Conservation (phyloP, 2,329 filamentous ascomycete species). For the Curvularia hawaiiensis region DNA sequence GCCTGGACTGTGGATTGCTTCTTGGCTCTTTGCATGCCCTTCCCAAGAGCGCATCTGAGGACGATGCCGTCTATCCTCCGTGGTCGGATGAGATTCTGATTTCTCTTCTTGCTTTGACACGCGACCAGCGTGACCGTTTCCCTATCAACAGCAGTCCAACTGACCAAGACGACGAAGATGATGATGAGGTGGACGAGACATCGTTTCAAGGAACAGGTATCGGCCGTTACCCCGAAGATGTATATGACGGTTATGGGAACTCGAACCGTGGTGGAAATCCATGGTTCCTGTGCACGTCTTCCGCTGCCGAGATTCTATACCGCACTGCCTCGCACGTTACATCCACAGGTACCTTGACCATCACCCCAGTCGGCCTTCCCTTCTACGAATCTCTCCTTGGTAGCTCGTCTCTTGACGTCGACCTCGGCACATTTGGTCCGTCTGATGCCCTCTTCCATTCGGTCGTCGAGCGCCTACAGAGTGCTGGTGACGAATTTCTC, state of each 20-base stretch:
- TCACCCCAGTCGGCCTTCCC: conserved; percentile 37
- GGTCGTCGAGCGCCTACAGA: conserved; percentile 39
- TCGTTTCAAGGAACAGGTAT: conserved; percentile 44
- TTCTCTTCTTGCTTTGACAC: conserved; percentile 41
- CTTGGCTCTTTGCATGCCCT: conserved; percentile 47
- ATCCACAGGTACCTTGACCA: conserved; percentile 34
- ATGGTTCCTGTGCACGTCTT: conserved; percentile 52
- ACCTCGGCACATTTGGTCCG: conserved; percentile 32
- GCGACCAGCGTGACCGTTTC: conserved; percentile 45
- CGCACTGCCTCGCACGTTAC: conserved; percentile 41
- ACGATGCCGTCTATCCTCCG: conserved; percentile 37
- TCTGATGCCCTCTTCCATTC: conserved; percentile 38
- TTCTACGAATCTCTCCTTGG: conserved; percentile 48
- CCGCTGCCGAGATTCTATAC: conserved; percentile 50
- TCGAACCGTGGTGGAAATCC: conserved; percentile 44
- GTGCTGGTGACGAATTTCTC: conserved; percentile 50
- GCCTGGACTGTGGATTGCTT: conserved; percentile 47
- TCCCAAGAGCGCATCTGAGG: conserved; percentile 23
- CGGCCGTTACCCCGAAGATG: conserved; percentile 53
- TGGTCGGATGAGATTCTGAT: conserved; percentile 48
- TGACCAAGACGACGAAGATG: conserved; percentile 18
- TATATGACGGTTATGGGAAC: conserved; percentile 47
- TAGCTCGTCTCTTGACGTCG: conserved; percentile 27
- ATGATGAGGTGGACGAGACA: conserved; percentile 13
- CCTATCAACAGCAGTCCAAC: conserved; percentile 45